These are phyloP conservation scores for Exophiala alcalophila DNA, from an alignment of 2,329 filamentous ascomycete genomes.

Conservation along the genomic window DNA sequence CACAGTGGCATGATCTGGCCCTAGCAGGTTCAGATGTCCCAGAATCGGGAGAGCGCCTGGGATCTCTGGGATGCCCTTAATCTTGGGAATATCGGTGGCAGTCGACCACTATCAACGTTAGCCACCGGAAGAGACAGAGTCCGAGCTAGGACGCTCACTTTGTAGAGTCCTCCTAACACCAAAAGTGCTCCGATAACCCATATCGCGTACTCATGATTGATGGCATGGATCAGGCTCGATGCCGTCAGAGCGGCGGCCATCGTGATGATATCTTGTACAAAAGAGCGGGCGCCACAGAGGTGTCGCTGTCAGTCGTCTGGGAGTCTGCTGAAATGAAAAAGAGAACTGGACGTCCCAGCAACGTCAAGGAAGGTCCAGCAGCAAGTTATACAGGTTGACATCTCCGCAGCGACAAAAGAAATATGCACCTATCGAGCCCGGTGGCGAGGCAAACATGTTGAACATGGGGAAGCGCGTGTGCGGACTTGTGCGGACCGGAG, in stretches of 20 bases:
- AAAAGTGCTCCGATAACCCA: constrained; percentile 16
- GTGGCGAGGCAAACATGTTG: too few species aligned
- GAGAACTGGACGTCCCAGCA: too few species aligned
- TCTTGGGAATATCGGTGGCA: constrained; percentile 52
- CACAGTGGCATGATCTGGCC: constrained; percentile 52
- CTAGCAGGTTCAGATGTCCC: constrained; percentile 57
- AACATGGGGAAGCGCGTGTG: constrained; percentile 12
- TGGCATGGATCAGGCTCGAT: constrained; percentile 13
- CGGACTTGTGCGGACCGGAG: constrained; percentile 18
- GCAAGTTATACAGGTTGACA: too few species aligned
- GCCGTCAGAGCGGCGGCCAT: constrained; percentile 5
- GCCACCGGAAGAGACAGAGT: background rate
- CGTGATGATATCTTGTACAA: too few species aligned
- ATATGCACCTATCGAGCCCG: too few species aligned
- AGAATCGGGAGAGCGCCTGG: constrained; percentile 56
- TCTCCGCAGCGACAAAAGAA: too few species aligned
- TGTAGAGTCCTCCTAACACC: constrained; percentile 18
- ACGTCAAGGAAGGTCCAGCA: too few species aligned
- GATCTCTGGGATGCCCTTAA: constrained; percentile 57
- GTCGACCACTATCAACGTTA: constrained; percentile 21
- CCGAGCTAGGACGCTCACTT: constrained; percentile 8
- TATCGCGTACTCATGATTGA: constrained; percentile 17
- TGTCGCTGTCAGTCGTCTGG: too few species aligned
- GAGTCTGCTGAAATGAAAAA: too few species aligned
- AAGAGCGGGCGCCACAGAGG: too few species aligned